These are phyloP conservation scores for Fusarium fracticaudum DNA, from an alignment of 2,329 filamentous ascomycete species.

Conservation along the genomic window DNA sequence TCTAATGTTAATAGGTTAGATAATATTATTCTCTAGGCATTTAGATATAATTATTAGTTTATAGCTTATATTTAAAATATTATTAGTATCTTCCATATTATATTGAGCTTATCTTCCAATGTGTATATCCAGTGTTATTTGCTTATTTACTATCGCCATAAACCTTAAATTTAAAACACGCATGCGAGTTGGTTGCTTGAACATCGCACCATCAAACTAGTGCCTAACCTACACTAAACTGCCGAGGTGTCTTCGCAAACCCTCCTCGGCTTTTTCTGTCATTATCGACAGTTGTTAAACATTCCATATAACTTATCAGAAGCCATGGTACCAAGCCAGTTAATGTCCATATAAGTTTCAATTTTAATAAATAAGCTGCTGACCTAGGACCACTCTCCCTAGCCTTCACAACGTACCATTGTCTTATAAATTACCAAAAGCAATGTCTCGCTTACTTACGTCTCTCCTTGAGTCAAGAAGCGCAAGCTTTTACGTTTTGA, in stretches of 20 bases:
- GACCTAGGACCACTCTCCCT: fast-evolving
- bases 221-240: neutral
- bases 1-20: fast-evolving
- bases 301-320: fast-evolving
- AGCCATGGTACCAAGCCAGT: neutral
- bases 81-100: fast-evolving
- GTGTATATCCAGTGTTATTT: fast-evolving
- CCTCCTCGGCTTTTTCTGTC: neutral
- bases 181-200: no score
- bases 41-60: neutral
- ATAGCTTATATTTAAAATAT: no score
- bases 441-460: neutral
- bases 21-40: no score
- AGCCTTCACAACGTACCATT: fast-evolving
- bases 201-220: no score
- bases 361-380: neutral
- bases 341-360: neutral
- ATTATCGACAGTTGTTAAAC: no score
- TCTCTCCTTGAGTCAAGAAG: neutral
- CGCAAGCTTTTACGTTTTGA: neutral
- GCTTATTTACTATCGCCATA: no score
- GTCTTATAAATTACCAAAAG: fast-evolving
- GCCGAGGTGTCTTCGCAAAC: neutral
- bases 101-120: no score
- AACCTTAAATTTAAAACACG: no score